Percentiles rank a stretch among this genome's conserved stretches.
Evolutionary conservation across 2,329 filamentous ascomycete genomes (phyloP).

Genomic region (Colletotrichum sp.): DNA sequence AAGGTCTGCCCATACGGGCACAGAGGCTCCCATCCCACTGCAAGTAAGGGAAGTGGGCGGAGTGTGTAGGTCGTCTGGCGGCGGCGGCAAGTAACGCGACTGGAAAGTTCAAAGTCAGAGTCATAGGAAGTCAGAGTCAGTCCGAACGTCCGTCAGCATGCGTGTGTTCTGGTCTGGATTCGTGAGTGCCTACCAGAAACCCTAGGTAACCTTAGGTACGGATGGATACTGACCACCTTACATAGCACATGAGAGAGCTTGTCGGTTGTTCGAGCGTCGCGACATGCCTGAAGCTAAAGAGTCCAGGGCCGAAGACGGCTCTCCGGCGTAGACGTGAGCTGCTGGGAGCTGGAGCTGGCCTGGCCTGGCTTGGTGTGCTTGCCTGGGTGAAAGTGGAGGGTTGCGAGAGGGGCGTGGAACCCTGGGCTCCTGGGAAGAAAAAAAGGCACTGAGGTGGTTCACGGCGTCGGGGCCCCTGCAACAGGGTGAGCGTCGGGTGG

Average conservation of each 20-base stretch:
- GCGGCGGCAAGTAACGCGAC: neutral
- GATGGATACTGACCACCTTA: neutral
- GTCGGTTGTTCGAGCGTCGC: neutral
- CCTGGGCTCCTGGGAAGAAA: neutral
- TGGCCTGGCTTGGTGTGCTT: neutral
- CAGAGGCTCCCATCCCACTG: neutral
- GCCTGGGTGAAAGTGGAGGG: neutral
- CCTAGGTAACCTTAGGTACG: neutral
- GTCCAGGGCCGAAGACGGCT: neutral
- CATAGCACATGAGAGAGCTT: neutral
- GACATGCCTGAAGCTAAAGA: neutral
- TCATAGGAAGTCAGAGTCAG: neutral
- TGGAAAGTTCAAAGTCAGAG: neutral
- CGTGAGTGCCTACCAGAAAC: neutral
- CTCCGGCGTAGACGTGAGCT: neutral
- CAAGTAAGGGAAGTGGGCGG: slow-evolving; percentile 7
- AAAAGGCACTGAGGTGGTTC: neutral
- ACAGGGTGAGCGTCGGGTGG: neutral
- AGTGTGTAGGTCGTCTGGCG: neutral
- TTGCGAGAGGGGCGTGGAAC: neutral
- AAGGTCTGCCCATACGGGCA: neutral
- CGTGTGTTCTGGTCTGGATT: neutral
- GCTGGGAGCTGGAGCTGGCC: neutral
- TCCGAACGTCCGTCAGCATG: neutral
- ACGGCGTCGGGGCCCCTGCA: neutral